A percentile compares a stretch with the other conserved stretches of the same genome.
These are phyloP conservation scores for Cucurbita pepo DNA, from an alignment of 306 rosid genomes.

Conservation along the genomic window DNA sequence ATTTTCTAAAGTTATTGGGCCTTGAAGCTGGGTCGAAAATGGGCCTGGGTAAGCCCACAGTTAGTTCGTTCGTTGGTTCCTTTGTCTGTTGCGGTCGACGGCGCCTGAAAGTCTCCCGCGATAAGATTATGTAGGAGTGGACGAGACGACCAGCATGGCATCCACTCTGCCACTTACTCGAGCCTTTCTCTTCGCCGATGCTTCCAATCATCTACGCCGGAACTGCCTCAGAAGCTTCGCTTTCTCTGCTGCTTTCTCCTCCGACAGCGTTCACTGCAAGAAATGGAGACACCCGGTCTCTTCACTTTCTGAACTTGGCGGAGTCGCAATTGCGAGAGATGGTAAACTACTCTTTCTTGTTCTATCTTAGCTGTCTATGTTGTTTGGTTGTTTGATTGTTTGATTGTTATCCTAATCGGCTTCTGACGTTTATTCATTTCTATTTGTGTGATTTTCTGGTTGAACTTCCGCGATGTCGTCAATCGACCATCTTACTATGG, in stretches of 20 bases:
- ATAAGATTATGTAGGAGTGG: background rate
- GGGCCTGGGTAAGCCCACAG: background rate
- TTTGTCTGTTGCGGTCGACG: background rate
- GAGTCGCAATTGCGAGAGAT: constrained; percentile 52
- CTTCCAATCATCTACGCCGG: background rate
- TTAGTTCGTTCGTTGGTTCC: background rate
- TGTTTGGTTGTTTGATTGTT: background rate
- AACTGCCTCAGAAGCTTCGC: background rate
- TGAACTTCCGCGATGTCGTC: background rate
- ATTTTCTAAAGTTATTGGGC: background rate
- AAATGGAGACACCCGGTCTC: constrained; percentile 61
- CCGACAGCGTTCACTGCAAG: constrained; percentile 23
- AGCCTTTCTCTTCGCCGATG: background rate
- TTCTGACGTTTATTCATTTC: background rate
- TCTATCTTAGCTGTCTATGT: background rate
- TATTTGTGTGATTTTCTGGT: background rate
- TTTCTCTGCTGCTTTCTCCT: background rate
- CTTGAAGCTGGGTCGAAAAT: background rate
- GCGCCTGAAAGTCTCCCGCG: background rate
- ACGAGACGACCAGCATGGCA: background rate
- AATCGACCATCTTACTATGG: background rate
- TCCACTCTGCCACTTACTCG: background rate
- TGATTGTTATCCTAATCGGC: background rate
- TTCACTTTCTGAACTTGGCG: constrained; percentile 53
- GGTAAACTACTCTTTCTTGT: constrained; percentile 22